Percentiles rank a stretch among this genome's conserved stretches.
These are phyloP conservation scores for Alternaria burnsii DNA, from an alignment of 2,329 filamentous ascomycete species.

Conservation along the genomic window DNA sequence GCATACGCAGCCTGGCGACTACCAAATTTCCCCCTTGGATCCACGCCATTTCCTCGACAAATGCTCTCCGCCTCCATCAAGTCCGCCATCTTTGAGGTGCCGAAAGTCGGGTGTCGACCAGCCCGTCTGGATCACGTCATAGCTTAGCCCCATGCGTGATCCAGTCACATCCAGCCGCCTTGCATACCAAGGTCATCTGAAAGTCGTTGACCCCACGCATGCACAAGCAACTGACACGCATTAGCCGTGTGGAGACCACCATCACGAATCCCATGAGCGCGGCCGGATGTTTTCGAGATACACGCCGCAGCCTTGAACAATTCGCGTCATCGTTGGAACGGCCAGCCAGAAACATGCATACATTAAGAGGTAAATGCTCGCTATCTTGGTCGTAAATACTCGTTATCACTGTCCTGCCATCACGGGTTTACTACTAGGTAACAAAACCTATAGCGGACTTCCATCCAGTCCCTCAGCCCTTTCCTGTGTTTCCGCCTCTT, in stretches of 20 bases:
- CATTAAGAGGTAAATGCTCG: slow-evolving; percentile 16
- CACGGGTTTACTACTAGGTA: neutral
- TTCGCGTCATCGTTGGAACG: neutral
- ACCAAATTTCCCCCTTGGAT: slow-evolving; percentile 4
- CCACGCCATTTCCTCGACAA: neutral
- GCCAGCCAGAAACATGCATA: neutral
- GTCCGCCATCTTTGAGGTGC: neutral
- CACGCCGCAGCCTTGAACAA: neutral
- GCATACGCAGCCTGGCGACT: neutral
- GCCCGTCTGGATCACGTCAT: slow-evolving; percentile 18
- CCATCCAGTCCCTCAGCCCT: slow-evolving; percentile 46
- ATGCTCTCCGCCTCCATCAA: neutral
- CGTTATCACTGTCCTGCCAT: slow-evolving; percentile 8
- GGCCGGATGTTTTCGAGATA: slow-evolving; percentile 1
- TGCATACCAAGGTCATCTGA: slow-evolving; percentile 1
- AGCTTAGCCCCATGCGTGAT: slow-evolving; percentile 15
- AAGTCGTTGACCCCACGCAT: slow-evolving; percentile 7
- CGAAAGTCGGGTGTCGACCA: neutral
- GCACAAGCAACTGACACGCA: slow-evolving; percentile 17
- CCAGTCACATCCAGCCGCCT: slow-evolving; percentile 10
- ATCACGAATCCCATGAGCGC: neutral
- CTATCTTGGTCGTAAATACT: slow-evolving; percentile 19
- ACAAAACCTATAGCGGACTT: slow-evolving; percentile 36
- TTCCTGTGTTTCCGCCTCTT: slow-evolving; percentile 56
- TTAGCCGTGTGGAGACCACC: slow-evolving; percentile 2